Evolutionary conservation across 2,329 filamentous ascomycete species (phyloP).

Genomic region (Aspergillus fijiensis): DNA sequence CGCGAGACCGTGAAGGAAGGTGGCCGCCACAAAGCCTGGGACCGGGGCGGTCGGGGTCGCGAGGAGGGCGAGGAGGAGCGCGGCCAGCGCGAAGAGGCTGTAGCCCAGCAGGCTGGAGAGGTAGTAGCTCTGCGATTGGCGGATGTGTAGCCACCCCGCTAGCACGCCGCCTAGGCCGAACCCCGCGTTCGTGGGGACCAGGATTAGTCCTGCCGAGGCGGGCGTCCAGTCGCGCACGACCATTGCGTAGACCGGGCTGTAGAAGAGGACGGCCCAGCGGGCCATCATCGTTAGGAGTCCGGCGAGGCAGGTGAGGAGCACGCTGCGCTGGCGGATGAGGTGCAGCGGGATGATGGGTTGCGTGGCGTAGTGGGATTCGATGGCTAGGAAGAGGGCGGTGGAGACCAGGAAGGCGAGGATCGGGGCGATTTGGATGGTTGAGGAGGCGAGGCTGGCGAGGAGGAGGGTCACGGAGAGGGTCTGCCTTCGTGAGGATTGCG

Average conservation of each 20-base stretch:
- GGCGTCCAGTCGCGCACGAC: constrained; percentile 70
- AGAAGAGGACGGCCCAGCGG: constrained; percentile 79
- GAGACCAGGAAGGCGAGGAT: constrained; percentile 60
- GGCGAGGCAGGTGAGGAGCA: constrained; percentile 70
- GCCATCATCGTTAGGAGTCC: constrained; percentile 78
- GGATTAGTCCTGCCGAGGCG: constrained; percentile 69
- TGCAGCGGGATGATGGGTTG: constrained; percentile 75
- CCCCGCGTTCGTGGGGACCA: constrained; percentile 78
- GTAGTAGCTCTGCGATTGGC: constrained; percentile 71
- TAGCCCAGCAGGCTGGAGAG: constrained; percentile 61
- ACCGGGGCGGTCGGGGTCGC: constrained; percentile 55
- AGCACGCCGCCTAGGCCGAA: constrained; percentile 73
- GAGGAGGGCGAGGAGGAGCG: constrained; percentile 58
- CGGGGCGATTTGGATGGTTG: constrained; percentile 59
- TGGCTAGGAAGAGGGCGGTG: constrained; percentile 58
- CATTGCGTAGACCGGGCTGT: constrained; percentile 75
- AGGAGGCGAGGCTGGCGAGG: constrained; percentile 67
- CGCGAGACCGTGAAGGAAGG: constrained; percentile 70
- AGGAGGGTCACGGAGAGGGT: constrained; percentile 67
- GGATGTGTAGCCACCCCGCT: constrained; percentile 74
- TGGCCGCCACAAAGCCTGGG: constrained; percentile 56
- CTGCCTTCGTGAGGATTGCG: constrained; percentile 37
- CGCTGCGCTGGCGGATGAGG: constrained; percentile 67
- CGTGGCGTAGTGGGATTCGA: constrained; percentile 62
- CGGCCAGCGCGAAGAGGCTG: constrained; percentile 59